Conservation (phyloP, 192 early-diverging fungal genomes). For the Rhizoclosmatium globosum region DNA sequence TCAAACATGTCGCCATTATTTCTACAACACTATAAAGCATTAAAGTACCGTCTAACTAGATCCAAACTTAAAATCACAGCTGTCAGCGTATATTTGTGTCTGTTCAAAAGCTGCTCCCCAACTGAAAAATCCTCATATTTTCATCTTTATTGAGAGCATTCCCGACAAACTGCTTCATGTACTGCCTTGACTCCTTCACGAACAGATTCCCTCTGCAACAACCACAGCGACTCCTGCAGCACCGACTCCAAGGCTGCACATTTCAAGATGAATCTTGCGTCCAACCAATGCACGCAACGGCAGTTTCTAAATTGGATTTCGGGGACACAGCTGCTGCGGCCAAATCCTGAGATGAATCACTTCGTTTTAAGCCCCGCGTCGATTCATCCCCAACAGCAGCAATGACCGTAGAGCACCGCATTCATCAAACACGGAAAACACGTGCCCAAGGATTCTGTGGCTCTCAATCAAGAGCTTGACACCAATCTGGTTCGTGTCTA, state of each 20-base stretch:
- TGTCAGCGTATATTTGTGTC: too few species aligned
- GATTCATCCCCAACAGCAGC: slow-evolving; percentile 3
- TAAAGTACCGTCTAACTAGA: too few species aligned
- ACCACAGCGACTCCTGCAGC: slow-evolving; percentile 24
- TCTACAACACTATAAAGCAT: too few species aligned
- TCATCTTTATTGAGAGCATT: too few species aligned
- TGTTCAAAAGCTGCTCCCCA: too few species aligned
- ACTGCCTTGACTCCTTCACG: slow-evolving; percentile 13
- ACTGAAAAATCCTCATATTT: too few species aligned
- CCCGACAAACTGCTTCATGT: slow-evolving; percentile 6
- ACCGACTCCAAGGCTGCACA: slow-evolving; percentile 18
- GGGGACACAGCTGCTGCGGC: not conserved
- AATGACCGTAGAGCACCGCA: slow-evolving; percentile 2
- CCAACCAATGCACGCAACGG: not conserved
- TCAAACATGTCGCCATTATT: too few species aligned
- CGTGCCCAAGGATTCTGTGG: slow-evolving; percentile 9
- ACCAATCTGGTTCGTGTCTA: not conserved
- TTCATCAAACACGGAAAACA: slow-evolving; percentile 11
- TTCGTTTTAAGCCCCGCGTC: not conserved
- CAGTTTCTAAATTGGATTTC: slow-evolving; percentile 4
- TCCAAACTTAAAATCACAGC: too few species aligned
- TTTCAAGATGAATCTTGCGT: slow-evolving; percentile 20
- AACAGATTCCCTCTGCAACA: slow-evolving; percentile 1
- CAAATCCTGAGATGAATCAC: not conserved
- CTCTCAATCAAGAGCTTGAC: not conserved